These are phyloP conservation scores for Achaetomiella virescens DNA, from an alignment of 495 filamentous ascomycete genomes.

Conservation along the genomic window DNA sequence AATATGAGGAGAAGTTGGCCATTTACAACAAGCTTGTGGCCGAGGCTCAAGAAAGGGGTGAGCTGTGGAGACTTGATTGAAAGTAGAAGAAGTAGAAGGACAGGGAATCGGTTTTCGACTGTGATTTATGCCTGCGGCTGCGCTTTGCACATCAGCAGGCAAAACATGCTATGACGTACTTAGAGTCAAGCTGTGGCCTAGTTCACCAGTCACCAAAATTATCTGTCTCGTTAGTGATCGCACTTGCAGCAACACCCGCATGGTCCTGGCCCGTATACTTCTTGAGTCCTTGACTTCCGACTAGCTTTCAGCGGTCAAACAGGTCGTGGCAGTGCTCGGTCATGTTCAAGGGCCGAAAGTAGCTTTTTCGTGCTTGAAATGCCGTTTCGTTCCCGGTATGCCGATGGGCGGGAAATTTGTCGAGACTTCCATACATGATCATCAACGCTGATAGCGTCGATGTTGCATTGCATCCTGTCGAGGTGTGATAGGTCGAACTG, in stretches of 20 bases:
- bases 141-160: too few species aligned
- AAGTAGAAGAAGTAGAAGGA: too few species aligned
- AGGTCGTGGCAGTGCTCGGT: slow-evolving; percentile 17
- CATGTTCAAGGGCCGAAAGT: slow-evolving; percentile 5
- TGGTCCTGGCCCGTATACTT: slow-evolving; percentile 23
- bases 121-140: too few species aligned
- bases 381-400: slow-evolving; percentile 17
- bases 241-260: slow-evolving; percentile 15
- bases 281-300: slow-evolving; percentile 19
- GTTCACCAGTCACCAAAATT: slow-evolving; percentile 25
- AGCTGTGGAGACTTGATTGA: slow-evolving; percentile 18
- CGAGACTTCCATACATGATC: slow-evolving; percentile 15
- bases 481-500: neutral
- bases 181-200: too few species aligned
- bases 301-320: slow-evolving; percentile 16
- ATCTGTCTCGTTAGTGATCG: slow-evolving; percentile 21
- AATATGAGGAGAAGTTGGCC: slow-evolving; percentile 30
- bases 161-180: too few species aligned
- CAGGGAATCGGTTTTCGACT: too few species aligned
- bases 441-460: slow-evolving; percentile 9
- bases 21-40: slow-evolving; percentile 27
- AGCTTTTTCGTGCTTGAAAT: slow-evolving; percentile 15
- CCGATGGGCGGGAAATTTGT: slow-evolving; percentile 18
- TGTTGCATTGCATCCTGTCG: neutral
- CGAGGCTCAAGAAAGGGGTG: slow-evolving; percentile 25